Evolutionary conservation across 2,329 filamentous ascomycete species (phyloP), one percentile per base, ranked within the genome.

Genomic region (Fonsecaea pedrosoi): DNA sequence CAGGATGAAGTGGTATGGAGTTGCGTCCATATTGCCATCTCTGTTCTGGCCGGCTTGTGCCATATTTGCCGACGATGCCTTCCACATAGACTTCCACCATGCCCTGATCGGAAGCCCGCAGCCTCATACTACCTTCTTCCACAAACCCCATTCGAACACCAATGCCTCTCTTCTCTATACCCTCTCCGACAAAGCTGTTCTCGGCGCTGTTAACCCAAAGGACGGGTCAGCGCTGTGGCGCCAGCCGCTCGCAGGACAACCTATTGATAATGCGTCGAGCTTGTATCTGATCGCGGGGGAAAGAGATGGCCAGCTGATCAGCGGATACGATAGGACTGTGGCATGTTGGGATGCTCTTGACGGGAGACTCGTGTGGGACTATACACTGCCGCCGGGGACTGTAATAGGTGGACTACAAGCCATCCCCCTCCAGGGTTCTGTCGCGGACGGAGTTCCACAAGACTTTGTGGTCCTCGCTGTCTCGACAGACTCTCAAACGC

Each of bases 81-180:
- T 89, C 82, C 86, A 92, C 74, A 87, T 96, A 78, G 95, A 99
- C 81, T 98, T 93, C 82, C 94, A 98, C 81, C 89, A 96, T 82
- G 88, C 92, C 71, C 89, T 98, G 57, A 83, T 99, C 75, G 95
- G 95, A 75, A 81, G 92, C 42, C 93, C 95, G 62, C 90, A 90
- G 77, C 83, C 87, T 77, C 87, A 92, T 70, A 91, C 92, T 68
- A 97, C 94, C 73, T 96, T 98, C 85, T 98, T 98, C 87, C 92
- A 97, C 81, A 90, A 89, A 73, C 94, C 95, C 45, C 86, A 90
- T 74, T 85, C 87, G 69, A 87, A 89, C 72, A 94, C 94, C 69
- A 92, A 92, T 78, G 94, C 94, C 40, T 94, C 92, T 62, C 85
- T 99, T 42, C 85, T 99, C 60, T 99, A 97, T 78, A 96, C 95